phyloP scores from a whole-genome alignment of 208 protist species.

The Wallacemonas sp. region DNA sequence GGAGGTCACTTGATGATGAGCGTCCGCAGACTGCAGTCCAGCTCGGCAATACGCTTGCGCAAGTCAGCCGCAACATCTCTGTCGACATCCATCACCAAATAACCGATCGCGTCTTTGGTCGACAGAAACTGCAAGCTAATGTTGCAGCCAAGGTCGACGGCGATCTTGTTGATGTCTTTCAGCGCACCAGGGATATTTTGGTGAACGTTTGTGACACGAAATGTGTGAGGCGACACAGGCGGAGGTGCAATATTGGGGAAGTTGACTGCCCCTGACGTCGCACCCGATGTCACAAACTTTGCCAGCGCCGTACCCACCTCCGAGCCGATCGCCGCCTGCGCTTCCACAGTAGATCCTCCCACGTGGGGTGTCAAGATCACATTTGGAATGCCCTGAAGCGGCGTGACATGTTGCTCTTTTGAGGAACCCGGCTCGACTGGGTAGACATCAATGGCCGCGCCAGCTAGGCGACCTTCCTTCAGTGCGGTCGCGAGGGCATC shows the following conservation, averaged over 20 bases:
- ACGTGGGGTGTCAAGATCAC: slow-evolving; percentile 95
- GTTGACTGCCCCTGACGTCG: slow-evolving; percentile 88
- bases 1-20: slow-evolving; percentile 42
- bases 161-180: slow-evolving; percentile 85
- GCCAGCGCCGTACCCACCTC: slow-evolving; percentile 89
- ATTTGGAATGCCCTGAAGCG: slow-evolving; percentile 88
- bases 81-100: slow-evolving; percentile 77
- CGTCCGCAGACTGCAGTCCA: slow-evolving; percentile 53
- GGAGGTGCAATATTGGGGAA: slow-evolving; percentile 87
- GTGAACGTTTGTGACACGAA: slow-evolving; percentile 92
- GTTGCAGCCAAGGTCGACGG: slow-evolving; percentile 81
- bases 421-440: slow-evolving; percentile 80
- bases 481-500: slow-evolving; percentile 76
- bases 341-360: slow-evolving; percentile 92
- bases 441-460: slow-evolving; percentile 92
- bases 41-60: slow-evolving; percentile 36
- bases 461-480: slow-evolving; percentile 70
- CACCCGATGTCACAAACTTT: slow-evolving; percentile 80
- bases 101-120: slow-evolving; percentile 73
- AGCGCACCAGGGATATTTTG: slow-evolving; percentile 91
- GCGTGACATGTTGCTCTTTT: slow-evolving; percentile 44
- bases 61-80: slow-evolving; percentile 50
- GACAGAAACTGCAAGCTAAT: slow-evolving; percentile 77
- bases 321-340: slow-evolving; percentile 88
- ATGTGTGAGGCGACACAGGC: slow-evolving; percentile 20